Evolutionary conservation across 805 yeast species (phyloP).

Genomic region (Candida methanosorbosa): DNA sequence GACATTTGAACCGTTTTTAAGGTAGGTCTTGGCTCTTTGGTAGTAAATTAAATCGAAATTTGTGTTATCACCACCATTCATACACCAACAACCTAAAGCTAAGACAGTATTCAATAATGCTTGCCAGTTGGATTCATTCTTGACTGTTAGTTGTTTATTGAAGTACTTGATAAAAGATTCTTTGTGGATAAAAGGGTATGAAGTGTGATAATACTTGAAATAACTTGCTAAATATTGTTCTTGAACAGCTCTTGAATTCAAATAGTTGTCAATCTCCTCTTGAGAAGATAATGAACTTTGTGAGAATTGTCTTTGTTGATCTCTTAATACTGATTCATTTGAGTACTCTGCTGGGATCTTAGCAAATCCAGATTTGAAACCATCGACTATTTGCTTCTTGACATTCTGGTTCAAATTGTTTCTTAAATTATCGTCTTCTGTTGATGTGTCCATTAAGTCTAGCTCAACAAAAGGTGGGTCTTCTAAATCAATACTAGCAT

Average conservation of each 20-base stretch:
- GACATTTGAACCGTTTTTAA: constrained; percentile 31
- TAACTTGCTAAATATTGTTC: constrained; percentile 32
- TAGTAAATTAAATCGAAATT: constrained; percentile 48
- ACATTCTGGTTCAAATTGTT: constrained; percentile 8
- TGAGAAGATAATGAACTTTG: background rate
- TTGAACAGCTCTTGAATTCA: constrained; percentile 14
- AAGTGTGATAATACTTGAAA: constrained; percentile 50
- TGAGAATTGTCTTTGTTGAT: background rate
- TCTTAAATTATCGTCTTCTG: constrained; percentile 1
- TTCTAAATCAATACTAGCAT: constrained; percentile 1
- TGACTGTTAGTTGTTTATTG: constrained; percentile 30
- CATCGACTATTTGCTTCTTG: constrained; percentile 13
- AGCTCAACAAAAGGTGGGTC: constrained; percentile 11
- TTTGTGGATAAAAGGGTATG: constrained; percentile 53
- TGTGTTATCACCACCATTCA: constrained; percentile 47
- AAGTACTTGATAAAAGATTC: constrained; percentile 43
- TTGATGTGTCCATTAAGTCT: constrained; percentile 3
- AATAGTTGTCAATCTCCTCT: constrained; percentile 3
- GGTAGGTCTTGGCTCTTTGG: constrained; percentile 37
- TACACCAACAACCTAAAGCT: constrained; percentile 65
- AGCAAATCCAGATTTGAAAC: constrained; percentile 12
- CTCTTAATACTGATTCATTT: background rate
- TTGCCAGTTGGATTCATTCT: constrained; percentile 40
- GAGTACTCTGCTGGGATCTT: constrained; percentile 3
- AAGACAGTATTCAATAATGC: constrained; percentile 46